Base-by-base conservation (phyloP, 2,329 filamentous ascomycete genomes). In the Neopestalotiopsis clavispora region DNA sequence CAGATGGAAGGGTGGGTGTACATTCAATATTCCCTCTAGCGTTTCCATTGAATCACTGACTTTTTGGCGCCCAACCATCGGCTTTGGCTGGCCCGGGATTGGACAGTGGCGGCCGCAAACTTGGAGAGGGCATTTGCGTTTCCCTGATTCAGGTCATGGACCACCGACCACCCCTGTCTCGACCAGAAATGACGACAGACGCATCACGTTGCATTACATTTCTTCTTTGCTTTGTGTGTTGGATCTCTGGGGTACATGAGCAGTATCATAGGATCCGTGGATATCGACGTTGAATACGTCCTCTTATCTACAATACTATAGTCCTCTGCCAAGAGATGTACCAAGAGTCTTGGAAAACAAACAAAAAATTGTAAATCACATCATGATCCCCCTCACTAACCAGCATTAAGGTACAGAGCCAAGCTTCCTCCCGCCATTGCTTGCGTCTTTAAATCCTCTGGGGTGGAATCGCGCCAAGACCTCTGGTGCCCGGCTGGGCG, bases 401-500 rank as follows among this genome's bases (percentile, higher is more conserved):
- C 34, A 38, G 34, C 23, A 38, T 7, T 38, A 38, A 38, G 34
- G 45, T 10, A 52, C 17, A 20, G 17, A 20, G 45, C 45, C 45
- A 52, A 52, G 45, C 45, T 52, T 52, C 45, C 45, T 52, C 45
- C 45, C 45, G 45, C 20, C 45, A 23, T 52, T 20, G n/a, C 45
- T 49, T 52, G 45, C 45, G 45, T 52, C 14, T 52, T 52, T n/a
- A 52, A 52, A 13, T 28, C 61, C 30, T 28, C 2, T 49, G n/a
- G 61, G 42, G 38, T 6, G 30, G 9, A 10, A 10, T 49, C 17
- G 38, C 40, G 28, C 38, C 13, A 23, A 45, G 20, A 34, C n/a
- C 20, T 30, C 34, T 52, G 28, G 61, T 49, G 61, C 61, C 61
- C 61, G 61, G 12, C 61, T 64, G 61, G 61, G 40, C 61, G 40